These are phyloP conservation scores for Kodamaea suecica DNA, from an alignment of 1,139 yeast species.

Conservation along the genomic window DNA sequence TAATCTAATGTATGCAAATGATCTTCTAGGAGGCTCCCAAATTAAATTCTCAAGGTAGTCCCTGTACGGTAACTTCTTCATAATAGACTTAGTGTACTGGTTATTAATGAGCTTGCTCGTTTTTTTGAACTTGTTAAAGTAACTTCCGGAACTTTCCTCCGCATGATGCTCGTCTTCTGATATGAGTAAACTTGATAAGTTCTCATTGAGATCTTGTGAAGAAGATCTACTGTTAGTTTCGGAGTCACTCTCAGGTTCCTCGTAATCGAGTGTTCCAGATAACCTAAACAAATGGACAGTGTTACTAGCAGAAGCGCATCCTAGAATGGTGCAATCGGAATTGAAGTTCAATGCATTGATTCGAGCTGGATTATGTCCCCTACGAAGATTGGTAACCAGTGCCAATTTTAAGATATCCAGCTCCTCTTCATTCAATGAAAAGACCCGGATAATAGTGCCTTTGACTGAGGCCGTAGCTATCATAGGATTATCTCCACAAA, in stretches of 20 bases:
- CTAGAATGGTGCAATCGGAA: conserved; percentile 48
- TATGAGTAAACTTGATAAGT: conserved; percentile 39
- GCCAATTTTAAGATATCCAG: conserved; percentile 19
- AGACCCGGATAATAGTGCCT: conserved; percentile 68
- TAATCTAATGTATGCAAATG: conserved; percentile 42
- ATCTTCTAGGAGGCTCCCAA: conserved; percentile 45
- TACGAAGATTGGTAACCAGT: conserved; percentile 53
- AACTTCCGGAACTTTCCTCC: conserved; percentile 16
- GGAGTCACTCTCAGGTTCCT: conserved; percentile 9
- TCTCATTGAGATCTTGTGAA: conserved; percentile 43
- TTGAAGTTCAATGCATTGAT: conserved; percentile 57
- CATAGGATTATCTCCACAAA: conserved; percentile 50
- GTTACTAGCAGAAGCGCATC: conserved; percentile 64
- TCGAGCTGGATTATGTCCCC: conserved; percentile 65
- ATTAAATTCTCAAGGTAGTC: conserved; percentile 42
- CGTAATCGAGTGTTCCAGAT: conserved; percentile 11
- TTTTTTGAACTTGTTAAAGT: conserved; percentile 18
- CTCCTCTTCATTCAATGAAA: conserved; percentile 16
- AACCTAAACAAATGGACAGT: conserved; percentile 63
- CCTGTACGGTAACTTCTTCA: conserved; percentile 42
- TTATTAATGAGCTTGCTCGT: conserved; percentile 28
- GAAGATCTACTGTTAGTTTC: conserved; percentile 15
- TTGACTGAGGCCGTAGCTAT: conserved; percentile 69
- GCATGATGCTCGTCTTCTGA: conserved; percentile 24
- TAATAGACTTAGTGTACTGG: conserved; percentile 37